Base-by-base conservation (phyloP, 306 rosid genomes). In the Betula pendula region DNA sequence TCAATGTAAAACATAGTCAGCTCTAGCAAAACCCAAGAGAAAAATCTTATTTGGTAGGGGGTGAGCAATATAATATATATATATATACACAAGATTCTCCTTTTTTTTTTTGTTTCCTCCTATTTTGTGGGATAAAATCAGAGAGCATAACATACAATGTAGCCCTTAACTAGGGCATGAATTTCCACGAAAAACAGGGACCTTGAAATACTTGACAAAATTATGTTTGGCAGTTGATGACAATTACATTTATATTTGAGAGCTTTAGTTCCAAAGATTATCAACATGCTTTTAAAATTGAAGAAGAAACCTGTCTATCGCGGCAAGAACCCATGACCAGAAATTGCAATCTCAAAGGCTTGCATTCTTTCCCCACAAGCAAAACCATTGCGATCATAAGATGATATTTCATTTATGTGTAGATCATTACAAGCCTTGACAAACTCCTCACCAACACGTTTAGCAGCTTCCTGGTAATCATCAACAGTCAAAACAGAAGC, bases 301-400 rank as follows among this genome's bases (percentile, higher is more conserved):
- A 56, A 52, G 20, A 33, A 75, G 13, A 60, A 75, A 60, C 79
- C 44, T 45, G 50, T 81, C 82, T 87, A 90, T 83, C 86, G 63
- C 5, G 87, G 75, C 90, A 90, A 89, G 84, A 95, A 90, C 27
- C 98, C 98, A 70, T 81, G 81, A 51, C 66, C 81, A 33, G 89
- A 81, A 55, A 95, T 72, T 71, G 93, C 89, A 74, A 79, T 84
- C 85, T 92, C 96, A 79, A 90, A 90, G 51, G 97, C 96, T 38
- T 74, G 78, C 81, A 95, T 85, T 73, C 85, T 88, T 77, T 90
- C 85, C 68, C 93, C 93, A 0, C 84, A 47, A 53, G 89, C 84
- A 22, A 87, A 73, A 38, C 98, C 97, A 27, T 95, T 92, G 83
- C 92, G 87, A 71, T 92, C 97, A 43, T 92, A 95, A 40, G 75